Conservation (phyloP, 2,329 filamentous ascomycete genomes). For the Hypocreales sp. region DNA sequence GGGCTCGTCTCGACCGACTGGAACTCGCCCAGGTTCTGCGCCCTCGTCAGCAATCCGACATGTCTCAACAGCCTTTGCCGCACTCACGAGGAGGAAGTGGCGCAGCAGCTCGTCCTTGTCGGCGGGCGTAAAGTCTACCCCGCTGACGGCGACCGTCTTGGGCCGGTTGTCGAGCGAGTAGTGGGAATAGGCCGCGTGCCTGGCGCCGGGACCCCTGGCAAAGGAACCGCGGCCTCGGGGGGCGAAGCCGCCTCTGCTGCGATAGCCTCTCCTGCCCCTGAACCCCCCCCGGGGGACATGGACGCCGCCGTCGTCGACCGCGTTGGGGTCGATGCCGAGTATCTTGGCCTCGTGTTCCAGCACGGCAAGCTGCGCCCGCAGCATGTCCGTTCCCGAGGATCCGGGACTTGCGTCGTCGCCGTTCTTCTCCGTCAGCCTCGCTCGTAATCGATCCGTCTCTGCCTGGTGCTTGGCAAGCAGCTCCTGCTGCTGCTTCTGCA, state of each 20-base stretch:
- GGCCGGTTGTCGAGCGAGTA: slow-evolving; percentile 66
- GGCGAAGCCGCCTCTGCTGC: slow-evolving; percentile 15
- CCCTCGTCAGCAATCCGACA: neutral
- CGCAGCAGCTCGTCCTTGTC: slow-evolving; percentile 54
- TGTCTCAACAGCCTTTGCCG: too few relatives aligned
- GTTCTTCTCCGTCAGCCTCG: slow-evolving; percentile 25
- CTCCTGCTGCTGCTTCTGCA: slow-evolving; percentile 49
- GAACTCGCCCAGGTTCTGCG: slow-evolving; percentile 46
- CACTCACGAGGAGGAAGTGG: slow-evolving; percentile 53
- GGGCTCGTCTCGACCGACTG: slow-evolving; percentile 36
- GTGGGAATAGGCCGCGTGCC: slow-evolving; percentile 40
- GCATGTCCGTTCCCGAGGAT: slow-evolving; percentile 39
- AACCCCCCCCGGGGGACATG: slow-evolving; percentile 20
- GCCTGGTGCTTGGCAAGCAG: slow-evolving; percentile 47
- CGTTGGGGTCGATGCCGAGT: slow-evolving; percentile 49
- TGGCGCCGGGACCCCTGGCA: slow-evolving; percentile 26
- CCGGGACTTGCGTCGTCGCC: slow-evolving; percentile 11
- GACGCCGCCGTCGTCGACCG: slow-evolving; percentile 25
- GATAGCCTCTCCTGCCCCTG: slow-evolving; percentile 16
- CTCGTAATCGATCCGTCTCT: slow-evolving; percentile 49
- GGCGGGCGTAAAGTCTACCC: slow-evolving; percentile 44
- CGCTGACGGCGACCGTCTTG: slow-evolving; percentile 48
- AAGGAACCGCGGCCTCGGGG: slow-evolving; percentile 23
- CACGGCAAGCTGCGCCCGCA: slow-evolving; percentile 58
- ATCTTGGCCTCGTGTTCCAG: slow-evolving; percentile 57